Conservation (phyloP, 1,139 yeast species). For the Yamadazyma dushanensis region DNA sequence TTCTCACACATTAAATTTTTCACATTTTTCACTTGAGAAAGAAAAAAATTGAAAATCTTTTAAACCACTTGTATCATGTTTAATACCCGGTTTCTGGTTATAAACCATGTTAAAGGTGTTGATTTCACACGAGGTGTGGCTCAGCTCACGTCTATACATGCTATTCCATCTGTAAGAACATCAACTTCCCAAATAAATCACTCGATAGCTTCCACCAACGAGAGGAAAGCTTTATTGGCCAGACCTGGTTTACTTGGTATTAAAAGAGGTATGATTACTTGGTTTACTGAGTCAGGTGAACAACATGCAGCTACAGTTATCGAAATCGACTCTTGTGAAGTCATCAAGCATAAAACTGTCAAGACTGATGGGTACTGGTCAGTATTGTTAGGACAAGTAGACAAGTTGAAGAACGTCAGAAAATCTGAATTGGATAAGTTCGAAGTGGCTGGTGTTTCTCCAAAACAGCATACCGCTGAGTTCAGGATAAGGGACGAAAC, state of each 20-base stretch:
- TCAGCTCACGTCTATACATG: slow-evolving; percentile 52
- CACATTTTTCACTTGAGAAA: slow-evolving; percentile 1
- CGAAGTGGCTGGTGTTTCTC: slow-evolving; percentile 78
- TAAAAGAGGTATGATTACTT: slow-evolving; percentile 89
- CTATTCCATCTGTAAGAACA: slow-evolving; percentile 50
- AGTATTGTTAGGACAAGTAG: slow-evolving; percentile 86
- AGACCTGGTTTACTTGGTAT: slow-evolving; percentile 85
- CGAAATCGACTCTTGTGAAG: slow-evolving; percentile 88
- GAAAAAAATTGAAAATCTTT: slow-evolving; percentile 1
- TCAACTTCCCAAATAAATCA: slow-evolving; percentile 49
- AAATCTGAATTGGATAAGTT: slow-evolving; percentile 75
- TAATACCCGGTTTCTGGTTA: slow-evolving; percentile 3
- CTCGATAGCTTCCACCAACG: slow-evolving; percentile 56
- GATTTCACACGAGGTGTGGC: slow-evolving; percentile 37
- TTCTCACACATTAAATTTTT: slow-evolving; percentile 3
- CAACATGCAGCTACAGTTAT: slow-evolving; percentile 80
- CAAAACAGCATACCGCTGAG: slow-evolving; percentile 73
- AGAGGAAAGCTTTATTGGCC: slow-evolving; percentile 64
- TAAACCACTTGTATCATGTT: slow-evolving; percentile 6
- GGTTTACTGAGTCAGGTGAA: slow-evolving; percentile 68
- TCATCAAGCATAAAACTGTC: slow-evolving; percentile 65
- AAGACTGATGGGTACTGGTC: slow-evolving; percentile 79
- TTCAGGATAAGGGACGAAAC: slow-evolving; percentile 69
- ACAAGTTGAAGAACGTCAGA: slow-evolving; percentile 62
- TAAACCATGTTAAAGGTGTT: slow-evolving; percentile 1